Conservation (phyloP, 306 rosid species). For the Hylodesmum podocarpum region DNA sequence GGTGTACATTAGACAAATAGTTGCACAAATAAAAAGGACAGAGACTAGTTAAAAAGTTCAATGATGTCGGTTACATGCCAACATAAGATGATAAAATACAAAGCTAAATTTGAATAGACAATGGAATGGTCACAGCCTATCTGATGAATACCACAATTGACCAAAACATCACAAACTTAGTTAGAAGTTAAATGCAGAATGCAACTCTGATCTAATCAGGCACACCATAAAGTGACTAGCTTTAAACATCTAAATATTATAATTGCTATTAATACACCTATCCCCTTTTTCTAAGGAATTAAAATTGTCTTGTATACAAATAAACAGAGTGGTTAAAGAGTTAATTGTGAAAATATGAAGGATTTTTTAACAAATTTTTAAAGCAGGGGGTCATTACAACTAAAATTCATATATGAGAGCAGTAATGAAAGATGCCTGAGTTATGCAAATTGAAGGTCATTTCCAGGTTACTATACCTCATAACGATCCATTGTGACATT, state of each 20-base stretch:
- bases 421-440: neutral
- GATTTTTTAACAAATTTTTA: neutral
- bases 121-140: neutral
- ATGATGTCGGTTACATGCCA: neutral
- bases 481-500: constrained; percentile 97
- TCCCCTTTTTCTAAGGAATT: neutral
- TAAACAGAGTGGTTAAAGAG: neutral
- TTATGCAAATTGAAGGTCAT: neutral
- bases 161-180: neutral
- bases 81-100: neutral
- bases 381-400: neutral
- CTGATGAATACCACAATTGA: neutral
- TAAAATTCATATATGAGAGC: neutral
- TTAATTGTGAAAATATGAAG: neutral
- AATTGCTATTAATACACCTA: neutral
- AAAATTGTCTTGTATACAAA: neutral
- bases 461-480: constrained; percentile 51
- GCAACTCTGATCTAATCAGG: neutral
- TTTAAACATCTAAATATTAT: neutral
- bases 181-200: neutral
- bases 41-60: neutral
- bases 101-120: neutral
- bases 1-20: neutral
- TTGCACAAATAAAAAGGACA: neutral
- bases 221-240: constrained; percentile 10